phyloP scores from a whole-genome alignment of 1,139 yeast genomes.

The Geotrichum aggregatum region DNA sequence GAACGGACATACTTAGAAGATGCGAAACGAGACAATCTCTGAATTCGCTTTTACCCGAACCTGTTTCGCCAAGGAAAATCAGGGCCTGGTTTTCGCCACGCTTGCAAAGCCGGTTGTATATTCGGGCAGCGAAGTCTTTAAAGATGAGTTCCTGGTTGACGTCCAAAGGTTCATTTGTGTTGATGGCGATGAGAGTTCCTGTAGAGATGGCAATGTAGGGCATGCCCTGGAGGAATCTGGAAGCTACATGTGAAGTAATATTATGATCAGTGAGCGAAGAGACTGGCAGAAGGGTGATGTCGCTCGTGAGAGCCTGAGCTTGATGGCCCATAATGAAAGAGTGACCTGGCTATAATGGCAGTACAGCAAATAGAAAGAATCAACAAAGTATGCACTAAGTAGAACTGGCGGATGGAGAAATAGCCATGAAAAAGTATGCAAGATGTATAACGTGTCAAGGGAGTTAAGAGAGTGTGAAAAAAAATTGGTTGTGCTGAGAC shows the following conservation, averaged over 20 bases:
- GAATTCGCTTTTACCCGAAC: slow-evolving; percentile 43
- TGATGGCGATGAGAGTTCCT: slow-evolving; percentile 40
- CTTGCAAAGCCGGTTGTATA: slow-evolving; percentile 39
- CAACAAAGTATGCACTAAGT: neutral
- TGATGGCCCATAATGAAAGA: slow-evolving; percentile 5
- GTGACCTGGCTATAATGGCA: neutral
- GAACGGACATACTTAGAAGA: slow-evolving; percentile 32
- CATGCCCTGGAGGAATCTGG: slow-evolving; percentile 43
- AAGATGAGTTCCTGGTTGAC: slow-evolving; percentile 42
- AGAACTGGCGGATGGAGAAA: neutral
- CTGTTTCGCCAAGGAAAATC: slow-evolving; percentile 42
- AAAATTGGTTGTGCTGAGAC: neutral
- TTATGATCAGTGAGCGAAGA: slow-evolving; percentile 40
- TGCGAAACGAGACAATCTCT: slow-evolving; percentile 35
- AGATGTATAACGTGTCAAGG: neutral
- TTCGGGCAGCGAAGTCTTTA: slow-evolving; percentile 40
- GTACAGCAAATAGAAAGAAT: neutral
- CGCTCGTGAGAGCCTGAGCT: slow-evolving; percentile 34
- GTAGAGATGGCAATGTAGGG: slow-evolving; percentile 41
- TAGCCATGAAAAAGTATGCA: neutral
- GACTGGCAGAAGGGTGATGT: slow-evolving; percentile 40
- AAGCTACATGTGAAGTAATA: slow-evolving; percentile 44
- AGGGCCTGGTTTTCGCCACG: slow-evolving; percentile 43
- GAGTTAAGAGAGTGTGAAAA: neutral
- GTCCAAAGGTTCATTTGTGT: slow-evolving; percentile 40